These are phyloP conservation scores for Chaetomium cochliodes DNA, from an alignment of 495 filamentous ascomycete genomes.

Conservation along the genomic window DNA sequence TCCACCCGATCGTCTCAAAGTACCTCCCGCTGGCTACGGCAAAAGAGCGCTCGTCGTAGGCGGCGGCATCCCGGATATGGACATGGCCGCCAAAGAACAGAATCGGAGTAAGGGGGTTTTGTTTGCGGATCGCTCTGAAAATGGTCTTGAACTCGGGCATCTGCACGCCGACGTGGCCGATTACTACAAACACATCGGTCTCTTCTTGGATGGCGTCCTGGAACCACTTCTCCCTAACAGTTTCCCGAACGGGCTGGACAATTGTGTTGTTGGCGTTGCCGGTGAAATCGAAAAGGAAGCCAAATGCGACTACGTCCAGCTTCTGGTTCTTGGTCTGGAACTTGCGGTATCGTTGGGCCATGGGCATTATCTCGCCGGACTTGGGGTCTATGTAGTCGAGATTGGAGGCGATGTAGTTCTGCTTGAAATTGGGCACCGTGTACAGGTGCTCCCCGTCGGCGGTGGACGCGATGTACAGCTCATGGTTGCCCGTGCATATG, in stretches of 20 bases:
- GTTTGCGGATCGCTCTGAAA: slow-evolving; percentile 73
- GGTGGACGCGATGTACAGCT: slow-evolving; percentile 79
- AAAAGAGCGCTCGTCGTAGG: slow-evolving; percentile 76
- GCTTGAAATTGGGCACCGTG: slow-evolving; percentile 75
- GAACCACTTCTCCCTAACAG: slow-evolving; percentile 86
- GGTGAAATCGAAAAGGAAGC: slow-evolving; percentile 91
- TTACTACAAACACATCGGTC: slow-evolving; percentile 82
- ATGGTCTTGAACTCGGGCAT: slow-evolving; percentile 75
- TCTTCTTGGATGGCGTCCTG: slow-evolving; percentile 79
- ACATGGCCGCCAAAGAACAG: slow-evolving; percentile 92
- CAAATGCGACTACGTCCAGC: slow-evolving; percentile 81
- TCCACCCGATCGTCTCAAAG: slow-evolving; percentile 96
- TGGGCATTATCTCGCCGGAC: slow-evolving; percentile 65
- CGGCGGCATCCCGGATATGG: slow-evolving; percentile 81
- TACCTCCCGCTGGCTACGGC: slow-evolving; percentile 90
- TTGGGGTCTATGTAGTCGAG: slow-evolving; percentile 79
- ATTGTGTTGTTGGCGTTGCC: slow-evolving; percentile 86
- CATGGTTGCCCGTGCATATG: slow-evolving; percentile 89
- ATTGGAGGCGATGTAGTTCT: slow-evolving; percentile 83
- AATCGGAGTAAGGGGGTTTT: slow-evolving; percentile 77
- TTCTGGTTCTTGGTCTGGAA: slow-evolving; percentile 87
- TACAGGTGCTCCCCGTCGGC: slow-evolving; percentile 71
- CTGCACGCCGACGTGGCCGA: slow-evolving; percentile 80
- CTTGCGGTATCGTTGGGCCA: slow-evolving; percentile 79
- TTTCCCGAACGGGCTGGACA: slow-evolving; percentile 73